A percentile compares a stretch with the other conserved stretches of the same genome.
phyloP scores from a whole-genome alignment of 768 basidiomycete genomes.

The Psilocybe subaeruginosa region DNA sequence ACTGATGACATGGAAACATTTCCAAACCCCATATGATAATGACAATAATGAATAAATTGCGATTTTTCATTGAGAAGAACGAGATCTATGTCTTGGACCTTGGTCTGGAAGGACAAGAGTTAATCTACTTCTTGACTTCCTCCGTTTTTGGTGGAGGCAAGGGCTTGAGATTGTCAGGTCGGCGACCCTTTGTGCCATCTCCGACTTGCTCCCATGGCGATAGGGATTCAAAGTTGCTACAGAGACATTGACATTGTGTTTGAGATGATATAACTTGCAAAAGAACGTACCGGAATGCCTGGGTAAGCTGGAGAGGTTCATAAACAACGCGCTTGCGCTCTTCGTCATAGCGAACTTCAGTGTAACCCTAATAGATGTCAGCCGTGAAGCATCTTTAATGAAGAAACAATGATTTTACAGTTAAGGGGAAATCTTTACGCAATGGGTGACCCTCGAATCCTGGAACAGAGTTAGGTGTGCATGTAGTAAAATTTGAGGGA shows the following conservation, averaged over 20 bases:
- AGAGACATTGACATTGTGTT: not conserved
- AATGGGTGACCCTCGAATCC: conserved; percentile 97
- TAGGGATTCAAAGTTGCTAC: conserved; percentile 89
- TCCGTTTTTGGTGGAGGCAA: conserved; percentile 76
- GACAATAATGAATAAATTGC: conserved; percentile 10
- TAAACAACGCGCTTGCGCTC: conserved; percentile 97
- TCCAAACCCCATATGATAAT: conserved; percentile 9
- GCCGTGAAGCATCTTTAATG: conserved; percentile 2
- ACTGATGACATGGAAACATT: conserved; percentile 8
- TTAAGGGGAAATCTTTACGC: conserved; percentile 97
- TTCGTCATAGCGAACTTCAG: conserved; percentile 97
- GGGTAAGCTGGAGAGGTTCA: conserved; percentile 95
- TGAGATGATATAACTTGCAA: not conserved
- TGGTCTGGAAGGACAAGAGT: conserved; percentile 5
- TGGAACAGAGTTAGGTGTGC: conserved; percentile 28
- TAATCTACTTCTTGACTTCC: conserved; percentile 76
- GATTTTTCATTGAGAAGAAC: not conserved
- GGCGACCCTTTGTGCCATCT: conserved; percentile 47
- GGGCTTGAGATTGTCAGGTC: conserved; percentile 76
- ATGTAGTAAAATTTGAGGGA: not conserved
- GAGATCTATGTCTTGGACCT: conserved; percentile 3
- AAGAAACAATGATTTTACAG: conserved; percentile 51
- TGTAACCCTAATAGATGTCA: conserved; percentile 76
- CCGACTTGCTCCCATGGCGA: conserved; percentile 98
- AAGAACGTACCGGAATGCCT: conserved; percentile 86